phyloP scores from a whole-genome alignment of 495 filamentous ascomycete genomes.

The Penicillium antarcticum region DNA sequence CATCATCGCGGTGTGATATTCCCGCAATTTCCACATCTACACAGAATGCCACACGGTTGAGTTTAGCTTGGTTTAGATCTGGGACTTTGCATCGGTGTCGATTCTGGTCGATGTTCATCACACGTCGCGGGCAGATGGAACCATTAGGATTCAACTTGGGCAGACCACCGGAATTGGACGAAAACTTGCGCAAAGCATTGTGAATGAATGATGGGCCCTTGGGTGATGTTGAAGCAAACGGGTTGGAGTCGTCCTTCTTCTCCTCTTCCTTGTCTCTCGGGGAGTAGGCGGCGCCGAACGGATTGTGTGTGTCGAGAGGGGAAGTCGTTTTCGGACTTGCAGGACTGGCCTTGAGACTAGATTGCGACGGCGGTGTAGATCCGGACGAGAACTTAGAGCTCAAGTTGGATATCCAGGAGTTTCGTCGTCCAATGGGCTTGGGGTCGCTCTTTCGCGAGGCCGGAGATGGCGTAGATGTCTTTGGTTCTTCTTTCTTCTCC shows the following conservation, averaged over 20 bases:
- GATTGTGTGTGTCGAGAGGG: slow-evolving; percentile 42
- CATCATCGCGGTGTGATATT: slow-evolving; percentile 43
- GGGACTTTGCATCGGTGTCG: slow-evolving; percentile 75
- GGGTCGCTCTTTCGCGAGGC: slow-evolving; percentile 31
- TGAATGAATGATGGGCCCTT: slow-evolving; percentile 73
- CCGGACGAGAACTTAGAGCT: slow-evolving; percentile 88
- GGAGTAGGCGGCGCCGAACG: slow-evolving; percentile 50
- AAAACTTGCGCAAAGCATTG: slow-evolving; percentile 77
- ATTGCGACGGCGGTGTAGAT: slow-evolving; percentile 45
- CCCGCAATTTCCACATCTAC: slow-evolving; percentile 98
- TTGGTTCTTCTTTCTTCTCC: slow-evolving; percentile 22
- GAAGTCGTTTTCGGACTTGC: slow-evolving; percentile 45
- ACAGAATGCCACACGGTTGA: slow-evolving; percentile 87
- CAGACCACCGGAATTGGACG: slow-evolving; percentile 54
- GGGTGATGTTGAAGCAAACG: slow-evolving; percentile 66
- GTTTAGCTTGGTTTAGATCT: slow-evolving; percentile 74
- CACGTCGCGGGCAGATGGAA: slow-evolving; percentile 63
- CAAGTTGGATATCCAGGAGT: slow-evolving; percentile 88
- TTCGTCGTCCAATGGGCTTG: slow-evolving; percentile 53
- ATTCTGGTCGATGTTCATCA: slow-evolving; percentile 81
- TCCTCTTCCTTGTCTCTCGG: slow-evolving; percentile 57
- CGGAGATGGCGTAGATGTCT: slow-evolving; percentile 20
- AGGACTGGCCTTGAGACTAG: slow-evolving; percentile 37
- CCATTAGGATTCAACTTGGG: slow-evolving; percentile 51
- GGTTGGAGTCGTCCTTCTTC: slow-evolving; percentile 48